Conservation (phyloP, 768 basidiomycete genomes). For the Psilocybe cyanescens region DNA sequence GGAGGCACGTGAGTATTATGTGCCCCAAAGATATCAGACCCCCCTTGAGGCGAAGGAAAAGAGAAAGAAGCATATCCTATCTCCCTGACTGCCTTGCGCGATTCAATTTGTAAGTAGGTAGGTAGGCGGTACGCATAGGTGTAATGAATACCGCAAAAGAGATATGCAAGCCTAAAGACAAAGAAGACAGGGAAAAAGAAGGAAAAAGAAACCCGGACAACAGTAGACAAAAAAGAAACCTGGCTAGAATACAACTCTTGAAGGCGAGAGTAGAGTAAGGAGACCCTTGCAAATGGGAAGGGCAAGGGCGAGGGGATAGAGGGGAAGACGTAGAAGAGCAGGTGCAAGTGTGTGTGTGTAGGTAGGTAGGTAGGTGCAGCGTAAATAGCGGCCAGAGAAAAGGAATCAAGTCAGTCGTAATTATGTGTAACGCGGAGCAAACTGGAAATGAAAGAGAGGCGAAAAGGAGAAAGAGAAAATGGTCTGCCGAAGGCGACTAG, state of each 20-base stretch:
- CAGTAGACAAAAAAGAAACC: background rate
- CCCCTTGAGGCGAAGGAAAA: too few species aligned
- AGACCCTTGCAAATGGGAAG: background rate
- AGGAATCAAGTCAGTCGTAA: background rate
- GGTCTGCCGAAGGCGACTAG: background rate
- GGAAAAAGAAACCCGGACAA: background rate
- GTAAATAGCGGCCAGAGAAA: background rate
- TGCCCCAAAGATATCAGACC: too few species aligned
- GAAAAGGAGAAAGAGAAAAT: background rate
- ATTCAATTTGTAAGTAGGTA: background rate
- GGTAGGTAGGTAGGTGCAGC: background rate
- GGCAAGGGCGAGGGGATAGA: background rate
- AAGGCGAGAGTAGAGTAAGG: background rate
- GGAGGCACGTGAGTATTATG: too few species aligned
- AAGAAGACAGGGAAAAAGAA: background rate
- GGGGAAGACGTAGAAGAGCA: background rate
- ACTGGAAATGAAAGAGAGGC: background rate
- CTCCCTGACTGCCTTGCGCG: too few species aligned
- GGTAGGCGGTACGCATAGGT: background rate
- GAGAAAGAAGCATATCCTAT: too few species aligned
- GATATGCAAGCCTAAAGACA: background rate
- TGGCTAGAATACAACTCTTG: slow-evolving; percentile 9
- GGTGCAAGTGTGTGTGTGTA: background rate
- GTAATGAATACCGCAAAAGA: background rate
- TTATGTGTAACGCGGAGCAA: background rate